Conservation (phyloP, 305 asterid genomes). For the Withania somnifera region DNA sequence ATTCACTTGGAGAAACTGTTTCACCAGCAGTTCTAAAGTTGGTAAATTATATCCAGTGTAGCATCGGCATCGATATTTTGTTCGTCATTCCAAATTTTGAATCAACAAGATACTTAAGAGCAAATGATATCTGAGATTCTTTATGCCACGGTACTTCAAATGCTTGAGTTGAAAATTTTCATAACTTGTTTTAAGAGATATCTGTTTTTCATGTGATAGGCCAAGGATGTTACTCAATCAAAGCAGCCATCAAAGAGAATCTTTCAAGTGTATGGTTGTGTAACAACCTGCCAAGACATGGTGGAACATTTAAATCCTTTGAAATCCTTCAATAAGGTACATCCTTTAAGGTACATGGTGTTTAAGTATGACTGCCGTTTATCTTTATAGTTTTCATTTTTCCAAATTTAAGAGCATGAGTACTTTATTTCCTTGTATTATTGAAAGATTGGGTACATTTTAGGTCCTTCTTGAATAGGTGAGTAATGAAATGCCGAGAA, state of each 20-base stretch:
- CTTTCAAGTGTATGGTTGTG: conserved; percentile 80
- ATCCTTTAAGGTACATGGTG: neutral
- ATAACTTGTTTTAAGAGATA: neutral
- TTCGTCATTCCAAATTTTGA: neutral
- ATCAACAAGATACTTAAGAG: neutral
- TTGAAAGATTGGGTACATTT: neutral
- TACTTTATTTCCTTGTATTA: neutral
- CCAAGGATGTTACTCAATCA: conserved; percentile 28
- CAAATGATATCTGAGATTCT: neutral
- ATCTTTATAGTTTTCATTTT: neutral
- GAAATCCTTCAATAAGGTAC: conserved; percentile 67
- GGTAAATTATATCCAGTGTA: neutral
- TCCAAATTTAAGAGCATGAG: neutral
- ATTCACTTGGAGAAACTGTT: neutral
- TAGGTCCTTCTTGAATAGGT: neutral
- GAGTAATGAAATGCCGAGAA: neutral
- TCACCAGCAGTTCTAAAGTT: neutral
- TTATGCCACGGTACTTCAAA: neutral
- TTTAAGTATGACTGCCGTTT: neutral
- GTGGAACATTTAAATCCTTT: conserved; percentile 63
- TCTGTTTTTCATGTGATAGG: conserved; percentile 25
- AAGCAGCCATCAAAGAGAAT: conserved; percentile 43
- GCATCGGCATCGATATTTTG: neutral
- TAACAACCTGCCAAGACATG: conserved; percentile 67
- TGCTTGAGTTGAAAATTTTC: neutral